Percentiles rank a stretch among this genome's conserved stretches.
These are phyloP conservation scores for Moesziomyces sp. DNA, from an alignment of 1,284 basidiomycete species.

Conservation along the genomic window DNA sequence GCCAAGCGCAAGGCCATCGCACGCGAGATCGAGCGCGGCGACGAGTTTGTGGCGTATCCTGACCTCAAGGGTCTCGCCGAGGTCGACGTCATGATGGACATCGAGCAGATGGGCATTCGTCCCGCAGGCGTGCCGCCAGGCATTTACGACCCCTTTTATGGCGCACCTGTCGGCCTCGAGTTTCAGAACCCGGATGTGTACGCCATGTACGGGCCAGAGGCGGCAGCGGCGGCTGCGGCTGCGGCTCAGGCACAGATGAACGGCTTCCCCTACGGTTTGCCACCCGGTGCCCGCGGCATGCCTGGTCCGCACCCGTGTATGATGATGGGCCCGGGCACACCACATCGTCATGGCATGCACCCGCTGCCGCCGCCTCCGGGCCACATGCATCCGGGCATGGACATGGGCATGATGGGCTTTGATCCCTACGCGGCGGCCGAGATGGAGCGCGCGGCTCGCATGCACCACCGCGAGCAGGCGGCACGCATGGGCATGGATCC, in stretches of 20 bases:
- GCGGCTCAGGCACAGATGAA: conserved; percentile 45
- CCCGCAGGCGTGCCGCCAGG: conserved; percentile 31
- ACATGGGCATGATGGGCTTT: conserved; percentile 42
- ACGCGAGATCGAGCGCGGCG: conserved; percentile 33
- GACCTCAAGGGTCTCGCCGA: conserved; percentile 63
- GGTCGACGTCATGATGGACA: conserved; percentile 61
- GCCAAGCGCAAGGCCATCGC: conserved; percentile 43
- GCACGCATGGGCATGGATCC: conserved; percentile 34
- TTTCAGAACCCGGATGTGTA: conserved; percentile 42
- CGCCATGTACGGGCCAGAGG: conserved; percentile 45
- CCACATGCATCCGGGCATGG: conserved; percentile 33
- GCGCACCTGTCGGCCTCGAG: conserved; percentile 26
- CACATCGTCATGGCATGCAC: conserved; percentile 34
- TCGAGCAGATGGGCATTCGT: conserved; percentile 65
- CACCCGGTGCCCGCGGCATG: conserved; percentile 20
- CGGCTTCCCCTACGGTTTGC: conserved; percentile 29
- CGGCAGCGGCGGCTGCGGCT: conserved; percentile 37
- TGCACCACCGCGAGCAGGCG: conserved; percentile 49
- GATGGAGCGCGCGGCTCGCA: conserved; percentile 45
- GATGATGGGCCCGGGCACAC: conserved; percentile 35
- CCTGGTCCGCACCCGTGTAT: conserved; percentile 39
- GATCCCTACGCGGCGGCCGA: conserved; percentile 45
- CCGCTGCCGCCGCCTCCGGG: conserved; percentile 27
- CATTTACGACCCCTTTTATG: conserved; percentile 47
- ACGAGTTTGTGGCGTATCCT: conserved; percentile 61